Evolutionary conservation across 768 basidiomycete species (phyloP).

Genomic region (Lactarius hengduanensis): DNA sequence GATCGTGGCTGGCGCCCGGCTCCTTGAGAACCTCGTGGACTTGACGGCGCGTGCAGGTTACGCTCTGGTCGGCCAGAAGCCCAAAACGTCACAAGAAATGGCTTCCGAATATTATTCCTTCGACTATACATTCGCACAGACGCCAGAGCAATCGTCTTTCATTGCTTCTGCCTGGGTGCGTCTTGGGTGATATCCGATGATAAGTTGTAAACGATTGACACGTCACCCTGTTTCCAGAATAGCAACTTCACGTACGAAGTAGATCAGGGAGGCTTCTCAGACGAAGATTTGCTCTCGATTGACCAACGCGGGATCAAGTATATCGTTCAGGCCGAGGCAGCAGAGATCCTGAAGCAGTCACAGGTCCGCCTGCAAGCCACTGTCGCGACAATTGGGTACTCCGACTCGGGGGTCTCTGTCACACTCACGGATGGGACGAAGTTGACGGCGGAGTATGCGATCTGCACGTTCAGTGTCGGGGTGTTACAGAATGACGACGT

Average conservation of each 20-base stretch:
- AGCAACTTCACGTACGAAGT: too few relatives aligned
- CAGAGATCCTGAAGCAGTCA: constrained; percentile 44
- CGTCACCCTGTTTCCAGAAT: too few relatives aligned
- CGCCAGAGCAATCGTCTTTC: constrained; percentile 54
- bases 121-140: constrained; percentile 51
- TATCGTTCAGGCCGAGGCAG: constrained; percentile 55
- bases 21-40: constrained; percentile 46
- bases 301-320: constrained; percentile 37
- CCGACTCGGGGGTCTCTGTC: constrained; percentile 53
- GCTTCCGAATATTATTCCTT: constrained; percentile 59
- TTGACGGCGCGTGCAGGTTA: constrained; percentile 50
- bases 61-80: constrained; percentile 46
- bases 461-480: constrained; percentile 67
- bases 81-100: constrained; percentile 43
- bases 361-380: constrained; percentile 52
- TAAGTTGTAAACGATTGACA: too few relatives aligned
- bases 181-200: too few relatives aligned
- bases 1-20: constrained; percentile 43
- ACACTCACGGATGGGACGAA: constrained; percentile 31
- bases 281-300: too few relatives aligned
- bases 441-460: constrained; percentile 33
- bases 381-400: constrained; percentile 42
- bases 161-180: constrained; percentile 54
- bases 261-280: too few relatives aligned
- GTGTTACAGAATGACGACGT: constrained; percentile 41